Percentiles rank a stretch among this genome's conserved stretches.
Evolutionary conservation across 139 green algal species (phyloP).

Genomic region (Dunaliella sp.): DNA sequence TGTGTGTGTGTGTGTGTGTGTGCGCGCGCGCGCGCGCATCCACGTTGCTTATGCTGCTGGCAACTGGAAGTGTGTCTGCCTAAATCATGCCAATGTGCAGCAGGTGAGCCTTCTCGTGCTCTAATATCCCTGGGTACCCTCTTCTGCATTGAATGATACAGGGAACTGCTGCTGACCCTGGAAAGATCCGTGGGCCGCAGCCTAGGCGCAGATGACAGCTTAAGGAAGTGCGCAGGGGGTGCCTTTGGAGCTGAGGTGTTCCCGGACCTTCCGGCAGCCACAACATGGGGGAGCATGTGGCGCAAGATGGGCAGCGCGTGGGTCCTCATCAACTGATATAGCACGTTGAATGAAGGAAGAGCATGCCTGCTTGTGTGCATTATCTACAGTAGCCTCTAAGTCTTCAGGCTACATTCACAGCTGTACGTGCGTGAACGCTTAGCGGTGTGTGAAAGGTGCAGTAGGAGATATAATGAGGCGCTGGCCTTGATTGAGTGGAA

Average conservation of each 20-base stretch:
- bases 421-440: too few relatives aligned
- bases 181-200: slow-evolving; percentile 38
- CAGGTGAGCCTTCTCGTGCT: background rate
- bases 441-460: too few relatives aligned
- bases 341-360: too few relatives aligned
- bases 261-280: slow-evolving; percentile 67
- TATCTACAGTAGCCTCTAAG: too few relatives aligned
- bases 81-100: background rate
- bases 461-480: too few relatives aligned
- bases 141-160: background rate
- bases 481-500: too few relatives aligned
- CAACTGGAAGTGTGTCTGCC: background rate
- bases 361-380: too few relatives aligned
- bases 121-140: background rate
- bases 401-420: too few relatives aligned
- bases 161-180: slow-evolving; percentile 28
- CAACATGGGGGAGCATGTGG: slow-evolving; percentile 53
- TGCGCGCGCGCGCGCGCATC: too few relatives aligned
- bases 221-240: slow-evolving; percentile 51
- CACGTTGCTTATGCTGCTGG: background rate
- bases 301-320: too few relatives aligned
- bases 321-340: too few relatives aligned
- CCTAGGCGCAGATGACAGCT: slow-evolving; percentile 37
- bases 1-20: too few relatives aligned
- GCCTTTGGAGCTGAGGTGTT: slow-evolving; percentile 61